Base-by-base conservation (phyloP, 257 asterid genomes). In the Solanum chilense region DNA sequence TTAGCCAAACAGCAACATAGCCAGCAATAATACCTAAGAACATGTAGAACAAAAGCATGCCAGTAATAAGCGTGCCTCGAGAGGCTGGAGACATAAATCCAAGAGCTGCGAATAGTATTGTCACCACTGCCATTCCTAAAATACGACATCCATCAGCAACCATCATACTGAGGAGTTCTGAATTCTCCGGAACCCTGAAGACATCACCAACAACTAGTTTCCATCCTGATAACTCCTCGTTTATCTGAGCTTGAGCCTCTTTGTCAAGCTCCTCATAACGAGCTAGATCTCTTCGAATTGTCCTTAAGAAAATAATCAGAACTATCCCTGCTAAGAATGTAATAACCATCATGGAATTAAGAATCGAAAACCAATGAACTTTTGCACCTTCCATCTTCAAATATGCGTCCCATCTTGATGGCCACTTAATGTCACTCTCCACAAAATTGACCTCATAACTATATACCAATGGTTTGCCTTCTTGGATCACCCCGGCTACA, bases 81-180 rank as follows among this genome's bases (percentile, higher is more conserved):
- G 90, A 88, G 68, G 90, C 90, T 31, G 90, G 90, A 35, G 90
- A 88, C 90, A 88, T 88, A 62, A 88, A 88, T 41, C 90, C 90
- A 42, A 88, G 88, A 33, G 88, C 90, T 2, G 90, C 90, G 3
- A 88, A 88, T 60, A 88, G 76, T 41, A 84, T 88, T 13, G 90
- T 88, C 15, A 78, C 90, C 5, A 84, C 3, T n/a, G 90, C 88
- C 90, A 88, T 88, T 77, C 90, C 90, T 41, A 88, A 66, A 62
- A 88, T 88, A 13, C 87, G 87, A 56, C 87, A 75, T 62, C 90
- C 90, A 76, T 88, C 88, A 15, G 87, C 88, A 75, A 88, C 90
- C 86, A 84, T 47, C 42, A 88, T 45, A 64, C 90, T 56, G 10
- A 88, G 88, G 58, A 88, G 90, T 37, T 9, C 56, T 31, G 85